Evolutionary conservation across 179 eudicot species (phyloP).

Genomic region (Silene noctiflora): DNA sequence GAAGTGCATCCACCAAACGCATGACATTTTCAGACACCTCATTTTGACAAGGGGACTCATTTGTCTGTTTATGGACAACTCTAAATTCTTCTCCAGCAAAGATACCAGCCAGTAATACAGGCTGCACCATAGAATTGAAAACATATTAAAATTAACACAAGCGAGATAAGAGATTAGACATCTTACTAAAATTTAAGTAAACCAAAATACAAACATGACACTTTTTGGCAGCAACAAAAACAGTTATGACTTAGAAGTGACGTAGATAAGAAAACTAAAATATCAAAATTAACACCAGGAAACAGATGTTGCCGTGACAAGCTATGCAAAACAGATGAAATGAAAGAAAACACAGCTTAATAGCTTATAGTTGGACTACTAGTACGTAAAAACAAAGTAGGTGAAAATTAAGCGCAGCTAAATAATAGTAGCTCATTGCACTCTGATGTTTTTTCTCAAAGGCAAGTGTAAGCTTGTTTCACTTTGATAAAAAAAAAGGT

Average conservation of each 20-base stretch:
- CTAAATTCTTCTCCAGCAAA: conserved; percentile 43
- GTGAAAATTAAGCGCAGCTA: background rate
- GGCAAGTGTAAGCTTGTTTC: background rate
- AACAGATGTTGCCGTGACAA: background rate
- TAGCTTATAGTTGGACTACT: background rate
- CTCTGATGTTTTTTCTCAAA: background rate
- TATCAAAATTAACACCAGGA: background rate
- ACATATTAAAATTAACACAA: background rate
- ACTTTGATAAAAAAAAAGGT: background rate
- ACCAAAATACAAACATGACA: background rate
- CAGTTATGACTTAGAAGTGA: background rate
- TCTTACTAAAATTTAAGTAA: background rate
- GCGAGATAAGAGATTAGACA: background rate
- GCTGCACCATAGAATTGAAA: conserved; percentile 43
- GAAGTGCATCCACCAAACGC: conserved; percentile 46
- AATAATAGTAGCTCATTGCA: background rate
- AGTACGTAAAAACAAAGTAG: background rate
- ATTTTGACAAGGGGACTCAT: conserved; percentile 35
- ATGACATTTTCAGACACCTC: conserved; percentile 38
- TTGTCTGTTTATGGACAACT: conserved; percentile 30
- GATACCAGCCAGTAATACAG: conserved; percentile 72
- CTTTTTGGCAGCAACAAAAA: conserved; percentile 1
- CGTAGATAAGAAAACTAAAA: background rate
- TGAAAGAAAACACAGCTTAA: no score
- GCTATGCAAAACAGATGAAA: no score